These are phyloP conservation scores for Vicia sativa DNA, from an alignment of 306 rosid genomes.

Conservation along the genomic window DNA sequence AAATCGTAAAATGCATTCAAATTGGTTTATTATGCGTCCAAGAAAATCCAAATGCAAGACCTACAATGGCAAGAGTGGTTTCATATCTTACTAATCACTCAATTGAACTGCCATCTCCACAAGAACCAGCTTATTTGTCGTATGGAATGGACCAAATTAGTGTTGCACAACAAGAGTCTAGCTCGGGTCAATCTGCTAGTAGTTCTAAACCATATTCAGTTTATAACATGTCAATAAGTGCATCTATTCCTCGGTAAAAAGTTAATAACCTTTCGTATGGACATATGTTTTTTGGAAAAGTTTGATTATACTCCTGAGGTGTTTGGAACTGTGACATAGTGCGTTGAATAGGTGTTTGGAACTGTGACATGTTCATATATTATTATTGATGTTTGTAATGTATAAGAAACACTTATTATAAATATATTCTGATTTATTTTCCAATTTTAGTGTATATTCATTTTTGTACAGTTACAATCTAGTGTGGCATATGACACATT, in stretches of 20 bases:
- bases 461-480: no score
- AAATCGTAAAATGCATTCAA: constrained; percentile 39
- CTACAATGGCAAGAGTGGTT: constrained; percentile 11
- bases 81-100: constrained; percentile 3
- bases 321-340: no score
- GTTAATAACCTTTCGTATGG: background rate
- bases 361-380: no score
- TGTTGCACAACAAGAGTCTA: background rate
- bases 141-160: background rate
- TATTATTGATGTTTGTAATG: no score
- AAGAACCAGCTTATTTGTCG: background rate
- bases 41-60: constrained; percentile 12
- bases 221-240: background rate
- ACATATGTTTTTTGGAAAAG: background rate
- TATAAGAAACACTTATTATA: no score
- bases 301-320: no score
- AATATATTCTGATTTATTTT: no score
- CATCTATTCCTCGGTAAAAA: background rate
- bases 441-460: no score
- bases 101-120: background rate
- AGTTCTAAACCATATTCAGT: background rate
- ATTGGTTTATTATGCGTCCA: constrained; percentile 25
- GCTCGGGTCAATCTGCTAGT: background rate
- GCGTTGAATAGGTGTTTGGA: no score
- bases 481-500: no score